Base-by-base conservation (phyloP, 495 filamentous ascomycete species). In the Neurospora sp. region DNA sequence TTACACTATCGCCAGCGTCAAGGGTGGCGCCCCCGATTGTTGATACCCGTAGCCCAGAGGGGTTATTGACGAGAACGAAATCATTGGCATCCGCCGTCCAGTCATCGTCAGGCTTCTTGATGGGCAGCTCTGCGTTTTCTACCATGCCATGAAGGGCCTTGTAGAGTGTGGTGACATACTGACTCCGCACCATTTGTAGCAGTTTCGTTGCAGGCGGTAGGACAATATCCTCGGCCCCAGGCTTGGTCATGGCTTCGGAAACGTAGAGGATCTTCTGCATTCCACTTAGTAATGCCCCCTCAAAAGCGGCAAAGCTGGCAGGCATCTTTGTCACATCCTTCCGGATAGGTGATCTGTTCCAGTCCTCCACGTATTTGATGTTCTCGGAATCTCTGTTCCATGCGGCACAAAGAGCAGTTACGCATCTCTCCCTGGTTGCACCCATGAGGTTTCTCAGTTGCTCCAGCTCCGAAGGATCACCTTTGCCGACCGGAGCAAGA, bases 191-290 rank as follows among this genome's bases (percentile, higher is more conserved):
- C 87, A 91, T 91, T 78, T 94, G 90, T 35, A 98, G 83, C 59
- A 97, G 81, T 79, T 98, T 98, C 12, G 89, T 83, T 31, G 92
- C 89, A 3, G 96, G 96, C 42, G 94, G 90, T 4, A 89, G 87
- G 46, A 99, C 89, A 71, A 99, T 92, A 75, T 93, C 89, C 38
- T 85, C 86, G 3, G 90, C 84, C 9, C 87, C 89, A 5, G 89
- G 82, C 81, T 90, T 93, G 41, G 84, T 84, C 82, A 88, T 90
- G 41, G 92, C 91, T 70, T 97, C 95, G 8, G 91, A 91, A 44
- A 99, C 89, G 80, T 97, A 99, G 14, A 97, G 86, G 69, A 99
- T 94, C 83, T 92, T 96, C 79, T 98, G 96, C 90, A 97, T 92
- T 20, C 92, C 92, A 3, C 82, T 81, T 37, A 98, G 85, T 66